A percentile compares a stretch with the other conserved stretches of the same genome.
These are phyloP conservation scores for Fusarium sp. DNA, from an alignment of 2,329 filamentous ascomycete genomes.

Conservation along the genomic window DNA sequence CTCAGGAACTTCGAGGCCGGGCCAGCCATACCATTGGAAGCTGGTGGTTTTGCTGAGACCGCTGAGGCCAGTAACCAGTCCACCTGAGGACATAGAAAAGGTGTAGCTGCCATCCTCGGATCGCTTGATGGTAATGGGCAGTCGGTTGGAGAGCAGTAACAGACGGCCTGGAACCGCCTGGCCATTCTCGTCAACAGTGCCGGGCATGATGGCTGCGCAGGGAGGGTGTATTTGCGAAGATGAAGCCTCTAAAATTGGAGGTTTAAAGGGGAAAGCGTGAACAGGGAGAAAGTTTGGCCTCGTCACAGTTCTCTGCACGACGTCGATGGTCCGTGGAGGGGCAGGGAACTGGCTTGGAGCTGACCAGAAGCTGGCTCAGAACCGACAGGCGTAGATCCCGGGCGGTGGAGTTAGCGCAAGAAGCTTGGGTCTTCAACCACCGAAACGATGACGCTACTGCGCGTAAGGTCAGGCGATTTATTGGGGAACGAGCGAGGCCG, in stretches of 20 bases:
- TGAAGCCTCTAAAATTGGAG: neutral
- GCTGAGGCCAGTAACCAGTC: constrained; percentile 92
- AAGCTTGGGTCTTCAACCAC: constrained; percentile 44
- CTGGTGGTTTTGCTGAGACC: constrained; percentile 92
- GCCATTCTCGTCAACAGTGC: constrained; percentile 53
- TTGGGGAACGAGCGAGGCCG: constrained; percentile 41
- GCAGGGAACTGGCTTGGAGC: constrained; percentile 44
- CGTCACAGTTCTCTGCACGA: constrained; percentile 38
- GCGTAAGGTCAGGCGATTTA: constrained; percentile 48
- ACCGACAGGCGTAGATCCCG: constrained; percentile 45
- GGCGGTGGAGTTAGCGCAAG: constrained; percentile 48
- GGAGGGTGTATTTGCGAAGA: neutral
- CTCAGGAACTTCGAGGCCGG: constrained; percentile 91
- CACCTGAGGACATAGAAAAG: constrained; percentile 97
- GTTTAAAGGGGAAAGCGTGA: constrained; percentile 12
- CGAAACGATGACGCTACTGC: constrained; percentile 49
- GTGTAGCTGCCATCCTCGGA: constrained; percentile 92
- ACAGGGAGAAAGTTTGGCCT: constrained; percentile 30
- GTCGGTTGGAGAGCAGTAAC: constrained; percentile 92
- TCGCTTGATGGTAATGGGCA: constrained; percentile 97
- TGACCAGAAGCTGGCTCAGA: constrained; percentile 40
- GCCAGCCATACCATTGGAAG: constrained; percentile 99
- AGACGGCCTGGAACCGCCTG: constrained; percentile 67
- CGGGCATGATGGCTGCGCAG: constrained; percentile 53
- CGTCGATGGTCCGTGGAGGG: constrained; percentile 47